Evolutionary conservation across 169 alveolate genomes (phyloP), one percentile per base, ranked within the genome.

Genomic region (Babesia sp.): DNA sequence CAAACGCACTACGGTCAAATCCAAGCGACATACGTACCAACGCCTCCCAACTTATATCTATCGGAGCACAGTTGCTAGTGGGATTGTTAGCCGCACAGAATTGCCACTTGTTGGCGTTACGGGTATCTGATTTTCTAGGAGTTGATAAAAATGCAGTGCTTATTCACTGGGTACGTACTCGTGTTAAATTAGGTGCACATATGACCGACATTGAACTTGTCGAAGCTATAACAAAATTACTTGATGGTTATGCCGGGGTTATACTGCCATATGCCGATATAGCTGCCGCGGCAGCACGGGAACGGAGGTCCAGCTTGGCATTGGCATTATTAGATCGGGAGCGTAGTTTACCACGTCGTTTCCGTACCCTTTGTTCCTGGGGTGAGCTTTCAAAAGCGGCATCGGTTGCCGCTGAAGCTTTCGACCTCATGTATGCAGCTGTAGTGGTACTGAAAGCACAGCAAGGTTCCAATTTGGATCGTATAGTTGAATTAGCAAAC

Each of bases 151-250:
- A 39, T 39, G 45, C 16, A 11, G 54, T 78, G 31, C 67, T 78
- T 3, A 42, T 69, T 26, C 64, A 68, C 37, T 78, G 86, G 86
- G 69, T 78, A 20, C 56, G 64, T 16, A 78, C 74, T 12, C 56
- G 82, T 8, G 61, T 78, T 9, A 78, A 78, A 39, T 69, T 69
- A 18, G 82, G 82, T n/a, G 34, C 58, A 26, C 74, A 68, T 41
- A 45, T 78, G 68, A 78, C 82, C 29, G 86, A 78, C 42, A 37
- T 31, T 9, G 86, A 78, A 34, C 76, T 78, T 8, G 59, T 46
- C 26, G 71, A 55, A 51, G 36, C 36, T 31, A 78, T 78, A 22
- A 68, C 68, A 14, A 36, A 16, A 36, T 22, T 45, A 8, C 58
- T 78, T 29, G 80, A 69, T n/a, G 63, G 72, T 24, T 69, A 78